These are phyloP conservation scores for Talaromyces trachyspermus DNA, from an alignment of 495 filamentous ascomycete genomes.

Conservation along the genomic window DNA sequence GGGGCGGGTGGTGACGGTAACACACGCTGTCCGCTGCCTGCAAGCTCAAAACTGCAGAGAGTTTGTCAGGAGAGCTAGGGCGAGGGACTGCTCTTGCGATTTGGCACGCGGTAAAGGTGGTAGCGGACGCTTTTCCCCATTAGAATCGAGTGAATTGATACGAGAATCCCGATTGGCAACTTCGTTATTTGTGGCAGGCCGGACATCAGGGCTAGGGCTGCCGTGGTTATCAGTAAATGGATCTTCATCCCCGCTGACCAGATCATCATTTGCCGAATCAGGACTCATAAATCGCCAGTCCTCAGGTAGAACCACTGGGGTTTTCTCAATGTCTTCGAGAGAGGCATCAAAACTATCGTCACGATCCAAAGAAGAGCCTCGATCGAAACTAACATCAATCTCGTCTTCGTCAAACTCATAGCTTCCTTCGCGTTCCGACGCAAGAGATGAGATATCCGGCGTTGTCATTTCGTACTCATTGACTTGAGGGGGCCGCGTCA, in stretches of 20 bases:
- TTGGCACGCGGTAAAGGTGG: slow-evolving; percentile 60
- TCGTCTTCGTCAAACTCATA: slow-evolving; percentile 80
- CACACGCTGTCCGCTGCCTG: slow-evolving; percentile 49
- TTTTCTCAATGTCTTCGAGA: slow-evolving; percentile 91
- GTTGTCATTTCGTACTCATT: slow-evolving; percentile 98
- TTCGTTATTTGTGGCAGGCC: slow-evolving; percentile 25
- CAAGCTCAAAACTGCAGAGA: slow-evolving; percentile 60
- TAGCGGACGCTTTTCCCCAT: slow-evolving; percentile 64
- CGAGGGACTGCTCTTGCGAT: slow-evolving; percentile 27
- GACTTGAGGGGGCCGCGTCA: slow-evolving; percentile 84
- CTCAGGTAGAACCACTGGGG: slow-evolving; percentile 90
- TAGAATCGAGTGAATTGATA: slow-evolving; percentile 61
- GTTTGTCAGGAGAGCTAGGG: slow-evolving; percentile 37
- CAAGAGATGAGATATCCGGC: slow-evolving; percentile 83
- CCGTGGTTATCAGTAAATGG: slow-evolving; percentile 58
- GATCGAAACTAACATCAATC: slow-evolving; percentile 63
- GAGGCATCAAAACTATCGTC: slow-evolving; percentile 93
- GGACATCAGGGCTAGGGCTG: slow-evolving; percentile 49
- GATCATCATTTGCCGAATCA: slow-evolving; percentile 40
- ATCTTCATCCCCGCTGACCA: slow-evolving; percentile 54
- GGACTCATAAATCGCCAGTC: slow-evolving; percentile 85
- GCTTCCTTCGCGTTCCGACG: slow-evolving; percentile 81
- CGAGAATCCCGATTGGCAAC: slow-evolving; percentile 26
- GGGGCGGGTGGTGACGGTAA: slow-evolving; percentile 59
- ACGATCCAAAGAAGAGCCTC: slow-evolving; percentile 55